phyloP scores from a whole-genome alignment of 1,284 basidiomycete species.

The Ustanciosporium gigantosporum region DNA sequence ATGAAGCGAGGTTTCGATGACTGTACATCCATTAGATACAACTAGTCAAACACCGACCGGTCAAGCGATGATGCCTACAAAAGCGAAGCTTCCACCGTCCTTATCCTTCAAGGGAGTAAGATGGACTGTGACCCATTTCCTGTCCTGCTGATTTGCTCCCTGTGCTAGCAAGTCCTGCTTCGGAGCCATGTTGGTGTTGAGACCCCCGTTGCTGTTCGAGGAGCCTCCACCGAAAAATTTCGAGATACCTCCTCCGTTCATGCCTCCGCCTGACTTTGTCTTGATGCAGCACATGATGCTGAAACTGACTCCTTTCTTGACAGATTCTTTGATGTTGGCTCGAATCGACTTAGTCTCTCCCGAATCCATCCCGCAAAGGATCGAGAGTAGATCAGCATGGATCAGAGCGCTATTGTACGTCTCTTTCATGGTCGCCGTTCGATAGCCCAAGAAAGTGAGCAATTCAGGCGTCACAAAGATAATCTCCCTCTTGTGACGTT shows the following conservation, averaged over 20 bases:
- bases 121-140: neutral
- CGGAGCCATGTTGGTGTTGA: neutral
- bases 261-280: neutral
- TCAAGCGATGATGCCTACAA: neutral
- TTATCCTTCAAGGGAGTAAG: neutral
- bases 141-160: neutral
- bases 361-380: neutral
- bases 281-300: neutral
- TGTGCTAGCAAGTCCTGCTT: neutral
- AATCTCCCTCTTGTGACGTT: conserved; percentile 18
- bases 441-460: conserved; percentile 6
- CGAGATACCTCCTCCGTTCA: neutral
- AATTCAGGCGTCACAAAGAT: conserved; percentile 14
- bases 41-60: no score
- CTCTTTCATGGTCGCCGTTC: neutral
- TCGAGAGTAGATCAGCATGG: neutral
- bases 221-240: neutral
- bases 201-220: neutral
- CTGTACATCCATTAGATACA: no score
- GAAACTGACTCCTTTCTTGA: neutral
- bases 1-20: no score
- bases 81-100: neutral
- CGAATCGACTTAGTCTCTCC: neutral
- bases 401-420: neutral
- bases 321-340: neutral